Base-by-base conservation (phyloP, 345 rosid genomes). In the Camelina neglecta region DNA sequence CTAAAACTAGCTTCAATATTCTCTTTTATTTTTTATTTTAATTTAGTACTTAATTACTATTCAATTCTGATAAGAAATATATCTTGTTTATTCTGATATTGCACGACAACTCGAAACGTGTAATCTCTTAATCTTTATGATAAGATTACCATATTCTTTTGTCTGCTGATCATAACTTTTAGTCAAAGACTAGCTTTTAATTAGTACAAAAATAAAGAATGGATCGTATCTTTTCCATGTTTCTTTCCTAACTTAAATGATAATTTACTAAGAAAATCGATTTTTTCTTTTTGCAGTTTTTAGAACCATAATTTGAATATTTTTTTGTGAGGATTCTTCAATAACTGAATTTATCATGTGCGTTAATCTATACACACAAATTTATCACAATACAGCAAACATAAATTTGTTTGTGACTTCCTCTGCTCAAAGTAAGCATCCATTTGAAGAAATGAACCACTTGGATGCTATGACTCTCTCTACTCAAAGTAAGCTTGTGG, bases 21-120 rank as follows among this genome's bases (percentile, higher is more conserved):
- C 55, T 36, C 31, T 0, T 15, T 55, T 45, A 36, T 38, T 18
- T 18, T 18, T 18, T 18, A 18, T 18, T 18, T 18, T 57, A 8
- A 11, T 57, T 64, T 48, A 47, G 18, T 65, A 38, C 36, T 64
- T 54, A 47, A 56, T 36, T 77, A 47, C 6, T 77, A 70, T 70
- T 70, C 2, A 36, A 44, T 45, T 64, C n/a, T 24, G 61, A 48
- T 64, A 18, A 63, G 11, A 56, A 64, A 64, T 71, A 36, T 64
- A 18, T 26, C 5, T 69, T 36, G 2, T 65, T 71, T 38, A 77
- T 49, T 49, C 59, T 58, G 3, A 11, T 20, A 48, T 58, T 49
- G 16, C 54, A 58, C 67, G 8, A 77, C 11, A 71, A 59, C 48
- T 71, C 67, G 81, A 77, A 71, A 77, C 81, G 81, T 77, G 81